Conservation (phyloP, 345 rosid genomes). For the Corchorus olitorius region DNA sequence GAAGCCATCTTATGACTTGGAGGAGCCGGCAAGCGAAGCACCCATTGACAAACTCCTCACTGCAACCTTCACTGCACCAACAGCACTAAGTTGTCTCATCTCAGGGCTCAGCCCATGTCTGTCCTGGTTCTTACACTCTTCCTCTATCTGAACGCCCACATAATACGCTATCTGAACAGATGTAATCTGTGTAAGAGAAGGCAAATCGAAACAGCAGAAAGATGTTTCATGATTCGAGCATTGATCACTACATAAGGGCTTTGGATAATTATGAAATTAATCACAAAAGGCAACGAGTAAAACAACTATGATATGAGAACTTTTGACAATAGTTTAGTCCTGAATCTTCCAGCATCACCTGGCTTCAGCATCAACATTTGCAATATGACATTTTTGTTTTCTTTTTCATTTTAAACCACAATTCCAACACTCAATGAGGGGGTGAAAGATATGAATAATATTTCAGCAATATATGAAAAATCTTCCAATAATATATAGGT, state of each 20-base stretch:
- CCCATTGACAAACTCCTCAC: constrained; percentile 68
- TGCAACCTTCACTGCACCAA: constrained; percentile 86
- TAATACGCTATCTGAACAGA: constrained; percentile 71
- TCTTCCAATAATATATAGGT: too few species aligned
- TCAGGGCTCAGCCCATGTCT: constrained; percentile 61
- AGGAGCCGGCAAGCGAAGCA: constrained; percentile 36
- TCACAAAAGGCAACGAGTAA: not conserved
- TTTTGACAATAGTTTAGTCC: not conserved
- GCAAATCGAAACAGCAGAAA: too few species aligned
- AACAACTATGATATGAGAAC: not conserved
- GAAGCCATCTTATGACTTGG: constrained; percentile 35
- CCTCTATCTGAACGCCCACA: constrained; percentile 77
- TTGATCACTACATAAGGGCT: too few species aligned
- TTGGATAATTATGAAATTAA: not conserved
- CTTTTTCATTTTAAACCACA: too few species aligned
- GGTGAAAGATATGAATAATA: too few species aligned
- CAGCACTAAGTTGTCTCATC: constrained; percentile 73
- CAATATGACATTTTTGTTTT: not conserved
- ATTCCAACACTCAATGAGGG: too few species aligned
- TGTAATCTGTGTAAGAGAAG: not conserved
- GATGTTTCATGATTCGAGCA: too few species aligned
- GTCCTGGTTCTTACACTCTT: constrained; percentile 41
- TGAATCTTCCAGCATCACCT: not conserved
- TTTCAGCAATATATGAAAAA: too few species aligned
- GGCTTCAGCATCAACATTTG: not conserved